Conservation (phyloP, 768 basidiomycete genomes). For the Lactifluus piperatus region DNA sequence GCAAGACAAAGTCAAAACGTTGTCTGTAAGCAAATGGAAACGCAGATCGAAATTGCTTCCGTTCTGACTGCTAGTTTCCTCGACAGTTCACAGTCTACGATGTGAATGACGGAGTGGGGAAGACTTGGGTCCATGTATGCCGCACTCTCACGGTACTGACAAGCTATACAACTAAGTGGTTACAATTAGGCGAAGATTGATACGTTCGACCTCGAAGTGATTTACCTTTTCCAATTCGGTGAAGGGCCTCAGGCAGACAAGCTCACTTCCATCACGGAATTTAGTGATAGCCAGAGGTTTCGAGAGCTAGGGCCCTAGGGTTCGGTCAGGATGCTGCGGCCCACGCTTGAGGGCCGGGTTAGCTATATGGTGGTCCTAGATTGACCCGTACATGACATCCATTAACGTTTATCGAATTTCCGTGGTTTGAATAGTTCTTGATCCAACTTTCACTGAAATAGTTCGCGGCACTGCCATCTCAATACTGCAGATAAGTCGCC, state of each 20-base stretch:
- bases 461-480: too few species aligned
- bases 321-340: too few species aligned
- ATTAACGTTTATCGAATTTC: too few species aligned
- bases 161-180: not conserved
- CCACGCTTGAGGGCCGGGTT: too few species aligned
- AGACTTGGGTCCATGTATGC: not conserved
- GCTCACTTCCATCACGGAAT: not conserved
- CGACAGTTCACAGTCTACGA: not conserved
- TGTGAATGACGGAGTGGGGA: not conserved
- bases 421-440: too few species aligned
- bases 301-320: not conserved
- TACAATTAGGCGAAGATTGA: not conserved
- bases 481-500: too few species aligned
- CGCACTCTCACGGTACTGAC: not conserved
- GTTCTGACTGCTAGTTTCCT: not conserved
- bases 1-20: not conserved
- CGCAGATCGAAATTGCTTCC: not conserved
- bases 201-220: not conserved
- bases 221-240: not conserved
- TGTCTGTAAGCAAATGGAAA: not conserved
- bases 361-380: too few species aligned
- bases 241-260: not conserved
- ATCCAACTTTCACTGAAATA: too few species aligned
- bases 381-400: too few species aligned
- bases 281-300: not conserved